Evolutionary conservation across 495 filamentous ascomycete genomes (phyloP).

Genomic region (Neurospora tetraspora): DNA sequence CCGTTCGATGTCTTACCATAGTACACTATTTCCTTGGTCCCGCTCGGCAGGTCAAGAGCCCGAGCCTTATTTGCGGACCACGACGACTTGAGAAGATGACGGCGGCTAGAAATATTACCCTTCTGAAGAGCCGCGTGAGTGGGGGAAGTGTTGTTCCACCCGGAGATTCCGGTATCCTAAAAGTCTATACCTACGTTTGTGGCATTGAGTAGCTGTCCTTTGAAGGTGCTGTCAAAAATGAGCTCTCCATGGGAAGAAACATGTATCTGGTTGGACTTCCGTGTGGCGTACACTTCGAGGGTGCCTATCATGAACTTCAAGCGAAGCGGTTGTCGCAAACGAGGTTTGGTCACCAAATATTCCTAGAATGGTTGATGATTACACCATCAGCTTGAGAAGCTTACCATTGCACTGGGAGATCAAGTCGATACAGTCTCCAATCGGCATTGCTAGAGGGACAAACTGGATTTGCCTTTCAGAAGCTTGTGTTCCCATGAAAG

Average conservation of each 20-base stretch:
- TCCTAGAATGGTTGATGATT: background rate
- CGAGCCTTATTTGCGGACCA: background rate
- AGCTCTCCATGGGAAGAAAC: background rate
- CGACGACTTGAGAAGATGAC: background rate
- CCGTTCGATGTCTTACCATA: background rate
- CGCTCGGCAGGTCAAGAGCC: background rate
- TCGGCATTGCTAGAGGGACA: background rate
- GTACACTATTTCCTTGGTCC: background rate
- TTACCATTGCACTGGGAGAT: background rate
- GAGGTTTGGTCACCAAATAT: background rate
- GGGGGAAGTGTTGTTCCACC: background rate
- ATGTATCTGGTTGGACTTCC: background rate
- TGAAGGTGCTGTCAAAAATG: background rate
- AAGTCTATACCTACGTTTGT: background rate
- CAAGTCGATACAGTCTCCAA: background rate
- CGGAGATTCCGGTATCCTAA: background rate
- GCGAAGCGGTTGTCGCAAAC: background rate
- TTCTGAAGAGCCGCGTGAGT: background rate
- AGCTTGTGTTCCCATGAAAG: background rate
- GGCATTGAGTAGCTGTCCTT: background rate
- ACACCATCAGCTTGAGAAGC: background rate
- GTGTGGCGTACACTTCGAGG: background rate
- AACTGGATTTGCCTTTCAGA: background rate
- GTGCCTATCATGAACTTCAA: background rate
- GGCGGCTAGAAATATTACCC: background rate